Percentiles rank a stretch among this genome's conserved stretches.
These are phyloP conservation scores for Litsea cubeba DNA, from an alignment of 164 flowering plant species.

Conservation along the genomic window DNA sequence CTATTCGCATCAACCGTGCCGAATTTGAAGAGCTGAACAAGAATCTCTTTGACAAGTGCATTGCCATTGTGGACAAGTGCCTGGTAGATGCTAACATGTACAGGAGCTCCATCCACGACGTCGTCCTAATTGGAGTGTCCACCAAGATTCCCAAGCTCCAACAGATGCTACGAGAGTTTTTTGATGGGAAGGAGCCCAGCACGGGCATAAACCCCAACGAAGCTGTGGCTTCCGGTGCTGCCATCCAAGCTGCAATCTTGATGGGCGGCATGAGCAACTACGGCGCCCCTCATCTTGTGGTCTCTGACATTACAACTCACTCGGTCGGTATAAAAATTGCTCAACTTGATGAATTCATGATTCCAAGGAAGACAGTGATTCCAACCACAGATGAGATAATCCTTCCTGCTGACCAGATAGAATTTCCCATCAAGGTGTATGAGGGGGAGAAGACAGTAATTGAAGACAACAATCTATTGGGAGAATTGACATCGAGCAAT, in stretches of 20 bases:
- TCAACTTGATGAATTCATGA: conserved; percentile 42
- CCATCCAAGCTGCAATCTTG: conserved; percentile 28
- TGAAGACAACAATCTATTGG: conserved; percentile 50
- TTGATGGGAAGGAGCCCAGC: conserved; percentile 56
- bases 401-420: conserved; percentile 45
- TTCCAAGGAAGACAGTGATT: conserved; percentile 51
- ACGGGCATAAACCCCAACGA: conserved; percentile 57
- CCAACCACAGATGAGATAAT: conserved; percentile 46
- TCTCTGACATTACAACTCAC: neutral
- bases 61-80: conserved; percentile 53
- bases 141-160: conserved; percentile 58
- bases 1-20: conserved; percentile 46
- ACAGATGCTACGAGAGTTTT: conserved; percentile 50
- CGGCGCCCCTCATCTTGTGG: accelerated
- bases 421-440: conserved; percentile 44
- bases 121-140: conserved; percentile 59
- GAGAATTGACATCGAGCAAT: conserved; percentile 27
- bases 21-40: conserved; percentile 55
- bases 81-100: conserved; percentile 50
- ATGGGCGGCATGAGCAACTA: neutral
- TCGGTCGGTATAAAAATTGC: conserved; percentile 36
- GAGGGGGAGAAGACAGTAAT: conserved; percentile 61
- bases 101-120: conserved; percentile 42
- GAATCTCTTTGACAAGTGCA: conserved; percentile 48
- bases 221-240: conserved; percentile 63